Base-by-base conservation (phyloP, 805 yeast species). In the Ogataea ganodermae region DNA sequence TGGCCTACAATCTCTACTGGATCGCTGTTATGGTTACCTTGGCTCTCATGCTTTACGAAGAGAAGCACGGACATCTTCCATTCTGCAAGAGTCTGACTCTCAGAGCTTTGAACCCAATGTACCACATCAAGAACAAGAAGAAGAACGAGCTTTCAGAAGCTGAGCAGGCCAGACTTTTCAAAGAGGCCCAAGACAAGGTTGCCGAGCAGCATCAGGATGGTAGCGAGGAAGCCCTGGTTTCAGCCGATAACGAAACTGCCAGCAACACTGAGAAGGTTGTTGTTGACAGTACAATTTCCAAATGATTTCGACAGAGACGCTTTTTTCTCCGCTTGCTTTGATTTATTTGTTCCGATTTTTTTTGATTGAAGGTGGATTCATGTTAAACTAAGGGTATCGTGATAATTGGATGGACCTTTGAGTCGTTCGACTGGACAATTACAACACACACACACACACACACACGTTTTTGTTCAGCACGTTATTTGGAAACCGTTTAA, bases 1-100 rank as follows among this genome's bases (percentile, higher is more conserved):
- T 92, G 45, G 80, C 91, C 41, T 92, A 92, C 76, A 90, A 89
- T 72, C 55, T 85, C 53, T 92, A 92, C 75, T 92, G 99, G 99
- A 59, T 91, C 45, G 67, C 70, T 33, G 65, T 89, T 46, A 84
- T 86, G 52, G 51, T 72, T 18, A 68, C 75, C 30, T 62, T 92
- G 37, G 44, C 62, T 14, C 68, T 84, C 57, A 80, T 92, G 89
- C 70, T 84, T 53, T 90, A 61, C 70, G 94, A 89, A 74, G 99
- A 92, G 78, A 87, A 75, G 69, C 69, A 68, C 21, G 96, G 96
- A 18, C 91, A 85, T 67, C 74, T 86, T 68, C 91, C 96, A 66
- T 81, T 84, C 73, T 56, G 68, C 61, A 79, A 80, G 70, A 67
- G 61, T 46, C 52, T 75, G 57, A 63, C 65, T 59, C 59, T 83